A percentile compares a stretch with the other conserved stretches of the same genome.
Evolutionary conservation across 1,284 basidiomycete genomes (phyloP).

Genomic region (Malassezia equina): DNA sequence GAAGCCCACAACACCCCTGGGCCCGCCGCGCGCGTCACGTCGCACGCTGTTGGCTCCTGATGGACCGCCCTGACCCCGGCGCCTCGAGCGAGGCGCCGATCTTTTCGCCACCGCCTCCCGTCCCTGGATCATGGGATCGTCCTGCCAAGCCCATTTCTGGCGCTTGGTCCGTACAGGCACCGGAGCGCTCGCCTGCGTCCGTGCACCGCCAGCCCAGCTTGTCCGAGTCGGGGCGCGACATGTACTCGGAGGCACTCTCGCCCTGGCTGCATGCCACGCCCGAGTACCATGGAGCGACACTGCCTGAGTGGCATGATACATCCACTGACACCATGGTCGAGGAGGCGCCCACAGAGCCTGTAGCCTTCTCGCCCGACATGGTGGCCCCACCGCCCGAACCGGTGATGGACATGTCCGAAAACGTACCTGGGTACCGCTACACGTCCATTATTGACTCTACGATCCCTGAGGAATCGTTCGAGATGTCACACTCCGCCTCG

Average conservation of each 20-base stretch:
- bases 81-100: not conserved
- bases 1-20: not conserved
- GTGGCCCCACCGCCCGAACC: not conserved
- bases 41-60: not conserved
- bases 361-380: not conserved
- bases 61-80: not conserved
- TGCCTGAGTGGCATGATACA: not conserved
- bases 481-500: not conserved
- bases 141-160: not conserved
- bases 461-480: not conserved
- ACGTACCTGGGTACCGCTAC: not conserved
- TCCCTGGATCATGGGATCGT: not conserved
- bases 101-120: not conserved
- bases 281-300: not conserved
- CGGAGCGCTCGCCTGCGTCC: not conserved
- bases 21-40: not conserved
- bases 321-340: not conserved
- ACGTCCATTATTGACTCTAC: not conserved
- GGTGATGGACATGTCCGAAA: not conserved
- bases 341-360: not conserved
- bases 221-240: not conserved
- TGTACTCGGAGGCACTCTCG: conserved; percentile 8
- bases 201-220: not conserved
- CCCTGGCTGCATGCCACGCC: conserved; percentile 2
- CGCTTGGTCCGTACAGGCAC: not conserved